A percentile compares a stretch with the other conserved stretches of the same genome.
Evolutionary conservation across 208 protist genomes (phyloP).

Genomic region (Novymonas esmeraldas): DNA sequence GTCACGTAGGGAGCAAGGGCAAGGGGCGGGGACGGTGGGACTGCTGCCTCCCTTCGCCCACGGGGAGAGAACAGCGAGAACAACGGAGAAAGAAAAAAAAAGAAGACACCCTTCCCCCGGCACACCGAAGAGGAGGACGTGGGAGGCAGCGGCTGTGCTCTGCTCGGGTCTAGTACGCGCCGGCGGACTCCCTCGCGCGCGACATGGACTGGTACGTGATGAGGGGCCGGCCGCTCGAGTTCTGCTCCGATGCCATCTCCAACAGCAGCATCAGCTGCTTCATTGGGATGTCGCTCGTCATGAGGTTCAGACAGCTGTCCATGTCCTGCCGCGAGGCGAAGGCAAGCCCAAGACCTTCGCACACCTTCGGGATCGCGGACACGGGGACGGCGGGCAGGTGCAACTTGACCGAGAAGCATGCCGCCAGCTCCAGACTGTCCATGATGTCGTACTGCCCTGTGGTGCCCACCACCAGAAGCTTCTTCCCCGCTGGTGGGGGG

Average conservation of each 20-base stretch:
- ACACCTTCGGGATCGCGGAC: slow-evolving; percentile 44
- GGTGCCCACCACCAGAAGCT: slow-evolving; percentile 96
- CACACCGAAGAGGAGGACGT: not conserved
- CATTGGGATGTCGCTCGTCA: slow-evolving; percentile 59
- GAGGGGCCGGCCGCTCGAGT: slow-evolving; percentile 21
- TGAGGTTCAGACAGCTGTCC: slow-evolving; percentile 32
- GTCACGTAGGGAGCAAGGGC: no score
- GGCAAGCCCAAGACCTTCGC: slow-evolving; percentile 39
- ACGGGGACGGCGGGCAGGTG: slow-evolving; percentile 54
- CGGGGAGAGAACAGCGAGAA: not conserved
- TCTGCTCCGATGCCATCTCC: slow-evolving; percentile 77
- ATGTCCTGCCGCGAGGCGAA: slow-evolving; percentile 45
- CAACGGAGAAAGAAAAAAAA: no score
- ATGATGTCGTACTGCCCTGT: slow-evolving; percentile 91
- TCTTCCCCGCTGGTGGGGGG: slow-evolving; percentile 89
- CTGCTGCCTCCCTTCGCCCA: not conserved
- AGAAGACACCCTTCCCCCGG: not conserved
- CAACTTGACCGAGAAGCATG: slow-evolving; percentile 91
- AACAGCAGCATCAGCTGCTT: slow-evolving; percentile 84
- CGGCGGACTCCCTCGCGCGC: slow-evolving; percentile 62
- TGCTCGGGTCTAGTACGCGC: slow-evolving; percentile 20
- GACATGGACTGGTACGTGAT: slow-evolving; percentile 53
- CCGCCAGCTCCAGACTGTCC: slow-evolving; percentile 90
- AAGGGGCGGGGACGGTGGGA: not conserved
- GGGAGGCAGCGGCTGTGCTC: not conserved